These are phyloP conservation scores for Suhomyces vadensis DNA, from an alignment of 805 yeast species.

Conservation along the genomic window DNA sequence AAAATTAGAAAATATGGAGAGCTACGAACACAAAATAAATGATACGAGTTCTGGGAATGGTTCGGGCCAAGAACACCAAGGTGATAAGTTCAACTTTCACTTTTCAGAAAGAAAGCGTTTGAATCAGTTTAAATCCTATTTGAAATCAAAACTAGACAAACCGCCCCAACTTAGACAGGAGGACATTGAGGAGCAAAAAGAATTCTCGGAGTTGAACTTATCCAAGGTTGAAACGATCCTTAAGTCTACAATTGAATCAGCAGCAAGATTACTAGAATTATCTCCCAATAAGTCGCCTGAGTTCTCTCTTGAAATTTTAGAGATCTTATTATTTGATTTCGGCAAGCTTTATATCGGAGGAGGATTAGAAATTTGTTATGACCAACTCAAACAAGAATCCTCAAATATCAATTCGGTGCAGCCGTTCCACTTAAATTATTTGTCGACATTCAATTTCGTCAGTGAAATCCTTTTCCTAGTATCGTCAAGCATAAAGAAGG, in stretches of 20 bases:
- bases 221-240: constrained; percentile 60
- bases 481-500: constrained; percentile 71
- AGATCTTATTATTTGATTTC: constrained; percentile 64
- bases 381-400: constrained; percentile 41
- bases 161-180: constrained; percentile 13
- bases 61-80: constrained; percentile 13
- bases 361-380: constrained; percentile 71
- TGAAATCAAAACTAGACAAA: constrained; percentile 46
- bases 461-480: constrained; percentile 64
- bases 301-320: constrained; percentile 64
- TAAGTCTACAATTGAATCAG: constrained; percentile 69
- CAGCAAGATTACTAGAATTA: constrained; percentile 74
- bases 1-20: constrained; percentile 38
- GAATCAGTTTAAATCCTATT: constrained; percentile 55
- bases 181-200: constrained; percentile 26
- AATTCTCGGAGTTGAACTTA: constrained; percentile 36
- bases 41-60: constrained; percentile 11
- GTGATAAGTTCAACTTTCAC: constrained; percentile 32
- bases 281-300: constrained; percentile 62
- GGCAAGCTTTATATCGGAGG: constrained; percentile 75
- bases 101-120: constrained; percentile 46
- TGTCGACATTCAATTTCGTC: constrained; percentile 51
- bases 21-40: constrained; percentile 21
- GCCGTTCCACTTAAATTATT: constrained; percentile 45
- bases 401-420: constrained; percentile 22